Evolutionary conservation across 2,329 filamentous ascomycete genomes (phyloP).

Genomic region (Alternaria atra): DNA sequence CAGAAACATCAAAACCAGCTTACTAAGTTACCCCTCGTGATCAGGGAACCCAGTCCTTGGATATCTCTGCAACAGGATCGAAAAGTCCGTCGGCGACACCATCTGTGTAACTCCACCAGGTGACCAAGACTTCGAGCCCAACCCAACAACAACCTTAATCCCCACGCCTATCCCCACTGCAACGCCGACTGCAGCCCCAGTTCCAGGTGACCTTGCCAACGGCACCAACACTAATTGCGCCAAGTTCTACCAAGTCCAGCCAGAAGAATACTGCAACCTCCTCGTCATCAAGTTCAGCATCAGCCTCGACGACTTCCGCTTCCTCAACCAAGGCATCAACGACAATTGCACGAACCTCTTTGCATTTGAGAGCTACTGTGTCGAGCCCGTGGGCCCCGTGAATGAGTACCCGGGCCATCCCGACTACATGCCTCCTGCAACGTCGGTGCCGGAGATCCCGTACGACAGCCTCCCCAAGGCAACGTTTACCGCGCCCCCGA

Average conservation of each 20-base stretch:
- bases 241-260: neutral
- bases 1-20: no score
- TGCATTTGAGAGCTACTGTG: conserved; percentile 7
- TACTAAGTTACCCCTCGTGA: no score
- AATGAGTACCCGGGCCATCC: conserved; percentile 7
- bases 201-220: neutral
- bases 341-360: conserved; percentile 14
- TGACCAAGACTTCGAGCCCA: conserved; percentile 1
- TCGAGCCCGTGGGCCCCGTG: conserved; percentile 6
- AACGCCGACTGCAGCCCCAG: neutral
- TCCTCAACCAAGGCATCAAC: conserved; percentile 15
- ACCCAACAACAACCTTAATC: neutral
- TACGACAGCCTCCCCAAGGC: conserved; percentile 3
- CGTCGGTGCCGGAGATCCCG: neutral
- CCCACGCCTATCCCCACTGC: neutral
- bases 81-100: neutral
- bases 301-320: conserved; percentile 6
- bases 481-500: neutral
- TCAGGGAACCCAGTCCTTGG: neutral
- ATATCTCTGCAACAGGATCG: neutral
- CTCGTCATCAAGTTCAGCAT: conserved; percentile 5
- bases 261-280: conserved; percentile 8
- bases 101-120: neutral
- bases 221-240: neutral
- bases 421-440: conserved; percentile 7